Evolutionary conservation across 1,139 yeast species (phyloP), one percentile per base, ranked within the genome.

Genomic region (Sugiyamaella xylanicola): DNA sequence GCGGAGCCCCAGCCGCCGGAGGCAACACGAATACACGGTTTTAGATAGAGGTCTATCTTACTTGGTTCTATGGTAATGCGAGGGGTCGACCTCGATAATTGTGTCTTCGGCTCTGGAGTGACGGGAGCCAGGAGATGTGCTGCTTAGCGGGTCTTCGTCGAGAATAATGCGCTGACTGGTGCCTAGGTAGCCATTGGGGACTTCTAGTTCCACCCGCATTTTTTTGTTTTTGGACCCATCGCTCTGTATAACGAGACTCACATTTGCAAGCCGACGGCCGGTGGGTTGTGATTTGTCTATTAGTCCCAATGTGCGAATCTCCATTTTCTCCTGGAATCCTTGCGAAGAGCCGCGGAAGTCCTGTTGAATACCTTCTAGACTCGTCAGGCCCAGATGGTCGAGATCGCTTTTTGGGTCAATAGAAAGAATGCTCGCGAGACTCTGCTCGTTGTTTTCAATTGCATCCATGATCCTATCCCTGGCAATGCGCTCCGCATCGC

Each of bases 241-340:
- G 29, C 54, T 47, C 13, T 57, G 58, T 21, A 56, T 55, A 1
- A 61, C 59, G 46, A 63, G 48, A 22, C 55, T 53, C 4, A 63
- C 59, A 36, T 61, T 55, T 3, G 66, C 66, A 7, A 63, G 15
- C 3, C 65, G 50, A 1, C 36, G 48, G 8, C 41, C 54, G 22
- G 29, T 7, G 5, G 19, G 19, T 36, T 19, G 35, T 9, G 19
- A 19, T 21, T 27, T 45, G 25, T 48, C 50, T 2, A 60, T 29
- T 17, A 60, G 45, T 21, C 63, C 62, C 44, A 56, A 56, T 1
- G 61, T 48, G 39, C 63, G 52, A 21, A 63, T 58, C 36, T 61
- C 65, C 56, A 64, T 55, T 32, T 61, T 59, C 47, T 64, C 65
- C 37, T 63, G 61, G 41, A 63, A 56, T 2, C 66, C 67, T 43